phyloP scores from a whole-genome alignment of 2,329 filamentous ascomycete genomes.

The Phoma herbarum region DNA sequence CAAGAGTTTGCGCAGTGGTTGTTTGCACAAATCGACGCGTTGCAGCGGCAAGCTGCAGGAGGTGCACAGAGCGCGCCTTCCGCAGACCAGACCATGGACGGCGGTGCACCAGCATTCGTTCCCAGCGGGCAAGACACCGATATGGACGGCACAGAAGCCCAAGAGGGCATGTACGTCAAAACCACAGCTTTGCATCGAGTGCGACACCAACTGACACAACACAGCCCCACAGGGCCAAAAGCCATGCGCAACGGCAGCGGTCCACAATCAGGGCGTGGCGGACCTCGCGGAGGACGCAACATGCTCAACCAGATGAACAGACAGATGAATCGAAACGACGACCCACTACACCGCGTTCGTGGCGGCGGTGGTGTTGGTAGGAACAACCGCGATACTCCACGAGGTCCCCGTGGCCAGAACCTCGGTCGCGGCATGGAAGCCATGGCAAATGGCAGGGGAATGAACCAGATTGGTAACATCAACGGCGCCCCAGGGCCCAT shows the following conservation, averaged over 20 bases:
- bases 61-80: slow-evolving; percentile 34
- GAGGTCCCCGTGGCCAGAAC: slow-evolving; percentile 69
- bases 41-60: slow-evolving; percentile 69
- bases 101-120: slow-evolving; percentile 39
- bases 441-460: slow-evolving; percentile 53
- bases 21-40: slow-evolving; percentile 81
- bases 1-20: slow-evolving; percentile 89
- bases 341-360: slow-evolving; percentile 82
- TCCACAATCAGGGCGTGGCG: slow-evolving; percentile 40
- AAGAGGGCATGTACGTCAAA: slow-evolving; percentile 56
- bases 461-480: slow-evolving; percentile 40
- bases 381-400: slow-evolving; percentile 79
- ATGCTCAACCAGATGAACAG: slow-evolving; percentile 87
- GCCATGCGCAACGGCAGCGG: slow-evolving; percentile 82
- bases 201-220: slow-evolving; percentile 30
- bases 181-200: slow-evolving; percentile 3
- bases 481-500: slow-evolving; percentile 44
- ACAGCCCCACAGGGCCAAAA: slow-evolving; percentile 92
- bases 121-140: slow-evolving; percentile 67
- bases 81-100: slow-evolving; percentile 36
- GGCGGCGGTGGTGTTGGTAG: slow-evolving; percentile 77
- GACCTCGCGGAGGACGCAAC: slow-evolving; percentile 71
- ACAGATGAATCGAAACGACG: slow-evolving; percentile 78
- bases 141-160: slow-evolving; percentile 69
- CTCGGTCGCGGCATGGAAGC: slow-evolving; percentile 46